Evolutionary conservation across 805 yeast genomes (phyloP), one percentile per base, ranked within the genome.

Genomic region (Candida coleopterorum): DNA sequence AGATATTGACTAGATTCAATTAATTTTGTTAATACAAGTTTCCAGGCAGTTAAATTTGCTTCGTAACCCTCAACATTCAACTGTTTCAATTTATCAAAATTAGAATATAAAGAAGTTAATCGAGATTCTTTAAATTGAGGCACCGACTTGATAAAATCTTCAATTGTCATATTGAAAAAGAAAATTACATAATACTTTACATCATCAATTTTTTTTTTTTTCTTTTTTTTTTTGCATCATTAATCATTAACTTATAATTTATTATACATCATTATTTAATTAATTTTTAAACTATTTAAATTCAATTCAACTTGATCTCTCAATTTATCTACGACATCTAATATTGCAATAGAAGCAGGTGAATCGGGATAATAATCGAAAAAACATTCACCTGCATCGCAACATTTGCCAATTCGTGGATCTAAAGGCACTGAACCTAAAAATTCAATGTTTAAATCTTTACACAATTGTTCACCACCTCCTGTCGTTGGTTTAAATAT

Each of bases 401-500:
- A 88, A 29, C 88, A 73, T 49, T 71, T 74, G 0, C 97, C 97
- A 14, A 93, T 87, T 42, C 97, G 70, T 10, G 98, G 97, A 61
- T 93, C 99, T 29, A 93, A 68, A 0, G 99, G 99, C 2, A 93
- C 96, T 9, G 87, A 73, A 1, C 99, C 99, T 39, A 93, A 65
- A 50, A 83, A 93, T 15, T 83, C 82, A 11, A 93, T 72, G 10
- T 68, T 72, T 56, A 85, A 56, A 42, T 93, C 99, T 47, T 80
- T 63, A 38, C 97, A 93, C 29, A 93, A 64, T 21, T 78, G 77
- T 49, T 76, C 72, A 7, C 97, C 99, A 15, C 99, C 99, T 11
- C 98, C 98, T 0, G 98, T 93, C 2, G 98, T 93, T 11, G 98
- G 86, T 43, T 82, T 81, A 62, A 93, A 93, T 4, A 93, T 89